Evolutionary conservation across 2,329 filamentous ascomycete genomes (phyloP), one percentile per base, ranked within the genome.

Genomic region (Sporothrix mexicana): DNA sequence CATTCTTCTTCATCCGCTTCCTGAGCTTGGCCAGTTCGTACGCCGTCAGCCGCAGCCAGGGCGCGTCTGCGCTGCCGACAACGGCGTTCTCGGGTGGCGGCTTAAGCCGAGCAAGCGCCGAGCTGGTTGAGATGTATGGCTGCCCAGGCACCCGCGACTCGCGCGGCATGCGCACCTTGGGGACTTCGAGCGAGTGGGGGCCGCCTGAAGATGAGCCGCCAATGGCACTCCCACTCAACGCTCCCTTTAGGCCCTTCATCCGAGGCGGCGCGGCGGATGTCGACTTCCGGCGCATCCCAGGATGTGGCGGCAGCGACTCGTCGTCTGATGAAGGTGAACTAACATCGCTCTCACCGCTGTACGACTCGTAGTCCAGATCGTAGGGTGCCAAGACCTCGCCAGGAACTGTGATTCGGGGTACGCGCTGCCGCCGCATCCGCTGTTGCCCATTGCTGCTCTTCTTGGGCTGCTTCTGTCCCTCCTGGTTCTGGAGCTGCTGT

Each of bases 1-100:
- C 92, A 78, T 96, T 96, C 85, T 96, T 96, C 87, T 96, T 96
- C 93, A 96, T 96, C 20, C 92, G 87, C 82, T 96, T 96, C 74
- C 93, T 86, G 8, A 96, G 85, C 75, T 90, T 87, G 0, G 89
- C 90, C 64, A 92, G 83, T 78, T 92, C 90, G 75, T 88, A 91
- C 17, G 85, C 83, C 7, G 89, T 91, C 51, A 92, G 84, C 76
- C 89, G 88, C 30, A 91, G 83, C 90, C 90, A 92, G 0, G 90
- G 90, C 12, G 88, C 86, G 77, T 91, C 87, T 2, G 83, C 77
- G 72, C 88, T 89, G 41, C 89, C 89, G 15, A 87, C 81, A 1
- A 88, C 83, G 1, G 88, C 88, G 74, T 90, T 86, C 41, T 88
- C 85, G 0, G 89, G 89, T 0, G 89, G 89, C 2, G 89, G 89